Percentiles rank a stretch among this genome's conserved stretches.
These are phyloP conservation scores for Choiromyces venosus DNA, from an alignment of 495 filamentous ascomycete species.

Conservation along the genomic window DNA sequence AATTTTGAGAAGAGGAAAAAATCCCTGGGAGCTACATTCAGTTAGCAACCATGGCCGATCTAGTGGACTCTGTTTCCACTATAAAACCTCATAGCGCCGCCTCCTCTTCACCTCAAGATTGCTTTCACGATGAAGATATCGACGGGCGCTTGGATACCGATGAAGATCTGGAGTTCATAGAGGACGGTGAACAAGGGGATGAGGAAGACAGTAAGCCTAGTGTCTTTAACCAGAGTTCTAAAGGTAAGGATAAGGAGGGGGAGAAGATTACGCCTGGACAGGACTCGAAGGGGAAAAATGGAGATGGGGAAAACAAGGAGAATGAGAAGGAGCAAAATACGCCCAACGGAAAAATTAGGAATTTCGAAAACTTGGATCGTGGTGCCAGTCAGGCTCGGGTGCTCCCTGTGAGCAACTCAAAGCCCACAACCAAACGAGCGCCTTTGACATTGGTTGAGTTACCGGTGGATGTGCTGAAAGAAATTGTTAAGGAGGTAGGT, in stretches of 20 bases:
- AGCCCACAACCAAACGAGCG: conserved; percentile 33
- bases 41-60: conserved; percentile 8
- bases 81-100: not conserved
- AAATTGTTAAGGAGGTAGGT: conserved; percentile 82
- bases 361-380: not conserved
- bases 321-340: not conserved
- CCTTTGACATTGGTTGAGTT: conserved; percentile 64
- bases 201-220: conserved; percentile 12
- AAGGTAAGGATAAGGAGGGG: not conserved
- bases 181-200: conserved; percentile 12
- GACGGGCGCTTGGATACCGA: conserved; percentile 30
- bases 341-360: not conserved
- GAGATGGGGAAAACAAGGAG: not conserved
- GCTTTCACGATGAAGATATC: conserved; percentile 28
- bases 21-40: not conserved
- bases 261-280: not conserved
- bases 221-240: not conserved
- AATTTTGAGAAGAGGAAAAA: not conserved
- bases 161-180: conserved; percentile 25
- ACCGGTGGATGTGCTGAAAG: conserved; percentile 77
- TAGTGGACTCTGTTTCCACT: conserved; percentile 4
- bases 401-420: not conserved
- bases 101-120: conserved; percentile 5
- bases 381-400: not conserved
- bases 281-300: conserved; percentile 9